phyloP scores from a whole-genome alignment of 2,329 filamentous ascomycete genomes.

The Colletotrichum tabaci region DNA sequence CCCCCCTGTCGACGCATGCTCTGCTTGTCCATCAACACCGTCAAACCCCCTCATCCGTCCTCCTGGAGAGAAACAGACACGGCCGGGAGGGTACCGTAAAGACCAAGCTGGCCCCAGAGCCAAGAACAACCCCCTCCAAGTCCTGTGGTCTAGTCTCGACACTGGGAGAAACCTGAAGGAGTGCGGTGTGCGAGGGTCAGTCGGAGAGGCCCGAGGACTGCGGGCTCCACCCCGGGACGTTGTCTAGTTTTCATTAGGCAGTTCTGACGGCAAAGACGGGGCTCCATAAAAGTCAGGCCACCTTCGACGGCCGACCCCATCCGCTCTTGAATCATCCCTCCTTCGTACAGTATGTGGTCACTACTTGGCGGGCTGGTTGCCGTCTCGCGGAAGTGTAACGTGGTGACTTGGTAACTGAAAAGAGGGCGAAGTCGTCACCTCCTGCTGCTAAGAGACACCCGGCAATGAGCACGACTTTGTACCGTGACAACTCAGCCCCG shows the following conservation, averaged over 20 bases:
- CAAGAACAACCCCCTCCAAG: background rate
- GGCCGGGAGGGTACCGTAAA: background rate
- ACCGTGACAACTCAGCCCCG: background rate
- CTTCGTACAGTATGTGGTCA: conserved; percentile 17
- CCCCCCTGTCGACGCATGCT: conserved; percentile 21
- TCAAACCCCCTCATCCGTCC: background rate
- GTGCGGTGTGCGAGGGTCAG: conserved; percentile 11
- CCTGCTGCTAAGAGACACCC: background rate
- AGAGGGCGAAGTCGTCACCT: background rate
- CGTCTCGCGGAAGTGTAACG: background rate
- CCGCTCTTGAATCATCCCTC: conserved; percentile 31
- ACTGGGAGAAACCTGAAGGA: conserved; percentile 6
- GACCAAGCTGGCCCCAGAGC: background rate
- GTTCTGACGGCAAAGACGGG: conserved; percentile 1
- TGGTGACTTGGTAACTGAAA: background rate
- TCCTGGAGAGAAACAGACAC: background rate
- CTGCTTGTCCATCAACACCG: background rate
- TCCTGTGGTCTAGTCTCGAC: background rate
- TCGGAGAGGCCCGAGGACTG: conserved; percentile 17
- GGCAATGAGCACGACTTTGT: conserved; percentile 7
- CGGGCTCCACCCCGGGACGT: conserved; percentile 37
- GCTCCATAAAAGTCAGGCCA: conserved; percentile 42
- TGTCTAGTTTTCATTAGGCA: conserved; percentile 32
- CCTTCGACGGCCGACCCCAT: conserved; percentile 31
- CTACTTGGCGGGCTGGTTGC: background rate